Conservation (phyloP, 2,329 filamentous ascomycete genomes). For the Colletotrichum eleusines region DNA sequence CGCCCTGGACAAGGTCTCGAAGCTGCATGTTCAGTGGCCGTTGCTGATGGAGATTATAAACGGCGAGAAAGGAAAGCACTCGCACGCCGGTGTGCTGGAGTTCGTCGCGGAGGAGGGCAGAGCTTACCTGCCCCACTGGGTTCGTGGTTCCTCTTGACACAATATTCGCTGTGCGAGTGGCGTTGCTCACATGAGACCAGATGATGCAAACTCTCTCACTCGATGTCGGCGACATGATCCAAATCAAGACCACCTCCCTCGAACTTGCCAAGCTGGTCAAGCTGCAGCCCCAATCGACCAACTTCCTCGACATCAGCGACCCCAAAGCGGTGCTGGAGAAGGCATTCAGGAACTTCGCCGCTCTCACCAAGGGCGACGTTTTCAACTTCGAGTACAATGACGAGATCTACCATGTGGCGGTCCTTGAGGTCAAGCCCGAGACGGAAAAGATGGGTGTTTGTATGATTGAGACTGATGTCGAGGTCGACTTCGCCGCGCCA, state of each 20-base stretch:
- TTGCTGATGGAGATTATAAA: conserved; percentile 98
- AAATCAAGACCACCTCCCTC: conserved; percentile 94
- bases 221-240: conserved; percentile 92
- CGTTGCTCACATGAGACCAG: conserved; percentile 56
- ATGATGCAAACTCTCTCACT: conserved; percentile 93
- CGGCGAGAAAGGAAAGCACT: conserved; percentile 81
- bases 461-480: conserved; percentile 95
- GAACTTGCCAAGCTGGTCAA: conserved; percentile 94
- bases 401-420: conserved; percentile 90
- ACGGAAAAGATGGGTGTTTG: conserved; percentile 87
- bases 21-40: conserved; percentile 96
- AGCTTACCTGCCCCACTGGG: conserved; percentile 96
- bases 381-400: conserved; percentile 99
- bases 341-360: conserved; percentile 95
- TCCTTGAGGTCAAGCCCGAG: conserved; percentile 92
- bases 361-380: conserved; percentile 90
- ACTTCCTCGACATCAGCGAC: conserved; percentile 96
- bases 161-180: not conserved
- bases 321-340: conserved; percentile 97
- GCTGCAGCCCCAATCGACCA: conserved; percentile 91
- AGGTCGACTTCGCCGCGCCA: conserved; percentile 94
- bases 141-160: conserved; percentile 55
- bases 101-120: conserved; percentile 98
- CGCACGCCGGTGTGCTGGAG: conserved; percentile 94
- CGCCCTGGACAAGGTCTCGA: conserved; percentile 94